Conservation (phyloP, 2,329 filamentous ascomycete species). For the Exutisphaerella laricina region DNA sequence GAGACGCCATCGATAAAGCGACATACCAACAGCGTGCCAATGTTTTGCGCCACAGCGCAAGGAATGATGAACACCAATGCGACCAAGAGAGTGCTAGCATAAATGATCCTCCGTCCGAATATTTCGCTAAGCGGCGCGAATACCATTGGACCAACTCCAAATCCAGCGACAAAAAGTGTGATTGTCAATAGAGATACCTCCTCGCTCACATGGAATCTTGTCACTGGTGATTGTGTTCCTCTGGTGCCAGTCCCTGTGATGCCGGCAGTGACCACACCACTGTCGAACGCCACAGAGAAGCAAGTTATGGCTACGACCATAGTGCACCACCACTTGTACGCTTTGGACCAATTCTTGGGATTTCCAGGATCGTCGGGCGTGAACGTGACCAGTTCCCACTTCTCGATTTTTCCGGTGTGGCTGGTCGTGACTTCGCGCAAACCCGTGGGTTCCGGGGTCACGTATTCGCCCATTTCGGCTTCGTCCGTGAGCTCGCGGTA, state of each 20-base stretch:
- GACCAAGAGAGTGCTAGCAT: slow-evolving; percentile 22
- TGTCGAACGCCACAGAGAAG: slow-evolving; percentile 48
- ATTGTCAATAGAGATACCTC: slow-evolving; percentile 69
- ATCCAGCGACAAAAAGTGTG: slow-evolving; percentile 31
- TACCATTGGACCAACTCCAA: slow-evolving; percentile 48
- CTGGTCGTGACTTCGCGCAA: slow-evolving; percentile 24
- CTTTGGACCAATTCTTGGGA: slow-evolving; percentile 29
- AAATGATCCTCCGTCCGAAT: slow-evolving; percentile 51
- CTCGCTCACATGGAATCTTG: slow-evolving; percentile 61
- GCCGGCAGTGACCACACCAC: slow-evolving; percentile 72
- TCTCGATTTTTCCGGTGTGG: slow-evolving; percentile 28
- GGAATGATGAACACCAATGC: not conserved
- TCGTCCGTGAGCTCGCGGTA: slow-evolving; percentile 21
- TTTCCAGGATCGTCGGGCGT: slow-evolving; percentile 45
- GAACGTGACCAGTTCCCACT: slow-evolving; percentile 66
- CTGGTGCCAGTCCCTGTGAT: too few species aligned
- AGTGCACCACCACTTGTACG: slow-evolving; percentile 46
- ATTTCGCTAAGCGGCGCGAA: slow-evolving; percentile 56
- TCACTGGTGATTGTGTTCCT: too few species aligned
- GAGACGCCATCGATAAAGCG: slow-evolving; percentile 53
- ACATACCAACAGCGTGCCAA: slow-evolving; percentile 51
- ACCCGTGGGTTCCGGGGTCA: slow-evolving; percentile 22
- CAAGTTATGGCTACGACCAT: slow-evolving; percentile 67
- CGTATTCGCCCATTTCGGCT: slow-evolving; percentile 27
- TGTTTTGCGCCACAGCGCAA: slow-evolving; percentile 44